These are phyloP conservation scores for Mrakia blollopis DNA, from an alignment of 768 basidiomycete genomes.

Conservation along the genomic window DNA sequence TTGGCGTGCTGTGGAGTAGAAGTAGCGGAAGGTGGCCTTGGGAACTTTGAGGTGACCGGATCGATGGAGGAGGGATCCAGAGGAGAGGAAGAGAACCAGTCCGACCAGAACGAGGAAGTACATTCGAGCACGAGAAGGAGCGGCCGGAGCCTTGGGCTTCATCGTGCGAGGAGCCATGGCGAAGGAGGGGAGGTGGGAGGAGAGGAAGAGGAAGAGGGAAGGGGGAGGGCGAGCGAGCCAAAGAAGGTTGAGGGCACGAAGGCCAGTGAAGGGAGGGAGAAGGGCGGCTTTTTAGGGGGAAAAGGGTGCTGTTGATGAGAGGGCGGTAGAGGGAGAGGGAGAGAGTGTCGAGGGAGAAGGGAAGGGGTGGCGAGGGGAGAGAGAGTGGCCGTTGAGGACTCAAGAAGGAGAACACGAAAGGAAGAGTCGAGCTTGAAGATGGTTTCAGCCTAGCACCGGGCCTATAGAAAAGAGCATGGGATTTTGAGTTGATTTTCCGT, in stretches of 20 bases:
- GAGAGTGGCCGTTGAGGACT: neutral
- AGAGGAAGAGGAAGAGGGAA: neutral
- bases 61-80: constrained; percentile 7
- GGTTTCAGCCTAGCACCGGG: too few species aligned
- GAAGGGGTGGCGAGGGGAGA: neutral
- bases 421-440: neutral
- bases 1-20: neutral
- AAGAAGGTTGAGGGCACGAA: constrained; percentile 4
- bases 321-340: neutral
- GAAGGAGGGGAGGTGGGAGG: constrained; percentile 1
- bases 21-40: constrained; percentile 8
- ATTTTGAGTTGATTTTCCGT: too few species aligned
- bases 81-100: constrained; percentile 4
- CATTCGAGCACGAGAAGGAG: neutral
- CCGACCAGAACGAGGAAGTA: neutral
- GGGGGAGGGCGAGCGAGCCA: neutral
- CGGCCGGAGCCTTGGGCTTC: neutral
- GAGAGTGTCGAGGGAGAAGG: neutral
- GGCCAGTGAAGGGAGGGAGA: neutral
- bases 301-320: neutral
- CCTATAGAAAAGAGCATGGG: too few species aligned
- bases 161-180: constrained; percentile 15
- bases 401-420: neutral
- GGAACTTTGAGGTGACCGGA: constrained; percentile 12
- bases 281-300: neutral